Evolutionary conservation across 2,329 filamentous ascomycete species (phyloP).

Genomic region (Monosporascus sp.): DNA sequence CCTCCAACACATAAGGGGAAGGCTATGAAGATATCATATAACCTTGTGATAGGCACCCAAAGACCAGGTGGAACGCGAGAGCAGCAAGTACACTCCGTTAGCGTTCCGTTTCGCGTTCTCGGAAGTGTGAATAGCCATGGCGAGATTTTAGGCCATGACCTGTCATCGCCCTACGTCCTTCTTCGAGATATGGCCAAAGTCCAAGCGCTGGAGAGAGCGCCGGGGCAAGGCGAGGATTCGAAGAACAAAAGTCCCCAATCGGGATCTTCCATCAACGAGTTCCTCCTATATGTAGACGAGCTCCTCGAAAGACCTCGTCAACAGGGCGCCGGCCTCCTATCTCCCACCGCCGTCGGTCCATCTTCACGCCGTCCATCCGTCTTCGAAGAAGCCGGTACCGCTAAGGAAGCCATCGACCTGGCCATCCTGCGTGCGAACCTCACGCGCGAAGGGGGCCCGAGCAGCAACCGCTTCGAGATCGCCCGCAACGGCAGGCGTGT

Average conservation of each 20-base stretch:
- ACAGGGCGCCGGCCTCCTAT: slow-evolving; percentile 56
- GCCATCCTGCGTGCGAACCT: slow-evolving; percentile 81
- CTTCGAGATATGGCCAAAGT: slow-evolving; percentile 76
- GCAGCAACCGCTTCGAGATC: slow-evolving; percentile 92
- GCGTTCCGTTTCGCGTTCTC: slow-evolving; percentile 86
- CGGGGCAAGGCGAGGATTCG: slow-evolving; percentile 7
- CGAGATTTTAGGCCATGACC: slow-evolving; percentile 84
- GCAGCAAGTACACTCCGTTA: slow-evolving; percentile 83
- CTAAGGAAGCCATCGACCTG: slow-evolving; percentile 83
- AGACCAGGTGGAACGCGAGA: slow-evolving; percentile 71
- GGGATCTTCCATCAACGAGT: slow-evolving; percentile 53
- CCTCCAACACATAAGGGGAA: slow-evolving; percentile 88
- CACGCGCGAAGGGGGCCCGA: slow-evolving; percentile 62
- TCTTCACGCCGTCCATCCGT: slow-evolving; percentile 50
- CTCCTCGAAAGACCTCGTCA: slow-evolving; percentile 57
- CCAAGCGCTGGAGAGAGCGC: slow-evolving; percentile 40
- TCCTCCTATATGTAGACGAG: slow-evolving; percentile 71
- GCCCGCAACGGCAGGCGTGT: slow-evolving; percentile 88
- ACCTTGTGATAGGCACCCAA: slow-evolving; percentile 86
- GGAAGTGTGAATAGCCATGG: slow-evolving; percentile 87
- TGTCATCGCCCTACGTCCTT: slow-evolving; percentile 90
- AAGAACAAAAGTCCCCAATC: slow-evolving; percentile 24
- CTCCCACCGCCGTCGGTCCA: slow-evolving; percentile 59
- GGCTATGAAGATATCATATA: slow-evolving; percentile 90
- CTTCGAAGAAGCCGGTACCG: slow-evolving; percentile 53